Evolutionary conservation across 75 land plant species (phyloP).

Genomic region (Gnetum montanum): DNA sequence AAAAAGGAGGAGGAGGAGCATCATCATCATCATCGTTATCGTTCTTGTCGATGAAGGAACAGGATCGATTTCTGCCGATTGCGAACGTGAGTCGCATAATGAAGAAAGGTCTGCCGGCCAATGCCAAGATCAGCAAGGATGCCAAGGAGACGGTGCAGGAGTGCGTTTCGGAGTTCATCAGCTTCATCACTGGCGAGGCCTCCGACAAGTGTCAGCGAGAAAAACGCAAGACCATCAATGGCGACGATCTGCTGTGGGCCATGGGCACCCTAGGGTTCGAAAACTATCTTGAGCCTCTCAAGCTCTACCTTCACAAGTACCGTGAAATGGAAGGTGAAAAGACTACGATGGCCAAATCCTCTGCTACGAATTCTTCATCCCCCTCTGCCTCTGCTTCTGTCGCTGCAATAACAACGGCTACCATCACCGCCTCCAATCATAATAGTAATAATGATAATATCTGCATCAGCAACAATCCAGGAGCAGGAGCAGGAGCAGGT

Average conservation of each 20-base stretch:
- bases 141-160: conserved; percentile 82
- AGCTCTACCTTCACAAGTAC: conserved; percentile 65
- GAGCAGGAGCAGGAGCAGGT: no score
- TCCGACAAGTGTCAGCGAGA: conserved; percentile 76
- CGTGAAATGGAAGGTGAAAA: conserved; percentile 46
- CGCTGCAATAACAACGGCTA: no score
- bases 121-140: conserved; percentile 70
- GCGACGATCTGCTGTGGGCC: conserved; percentile 76
- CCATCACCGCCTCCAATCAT: no score
- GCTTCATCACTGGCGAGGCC: conserved; percentile 75
- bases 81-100: conserved; percentile 73
- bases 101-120: conserved; percentile 69
- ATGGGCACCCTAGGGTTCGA: conserved; percentile 77
- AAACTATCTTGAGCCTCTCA: conserved; percentile 68
- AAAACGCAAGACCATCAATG: conserved; percentile 72
- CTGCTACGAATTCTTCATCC: not conserved
- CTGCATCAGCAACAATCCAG: no score
- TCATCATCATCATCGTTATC: no score
- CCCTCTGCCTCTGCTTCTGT: not conserved
- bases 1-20: no score
- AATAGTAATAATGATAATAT: no score
- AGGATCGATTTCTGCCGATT: conserved; percentile 69
- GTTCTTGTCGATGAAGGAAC: conserved; percentile 35
- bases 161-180: conserved; percentile 81
- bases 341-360: no score